Evolutionary conservation across 768 basidiomycete genomes (phyloP).

Genomic region (Boletus huronensis): DNA sequence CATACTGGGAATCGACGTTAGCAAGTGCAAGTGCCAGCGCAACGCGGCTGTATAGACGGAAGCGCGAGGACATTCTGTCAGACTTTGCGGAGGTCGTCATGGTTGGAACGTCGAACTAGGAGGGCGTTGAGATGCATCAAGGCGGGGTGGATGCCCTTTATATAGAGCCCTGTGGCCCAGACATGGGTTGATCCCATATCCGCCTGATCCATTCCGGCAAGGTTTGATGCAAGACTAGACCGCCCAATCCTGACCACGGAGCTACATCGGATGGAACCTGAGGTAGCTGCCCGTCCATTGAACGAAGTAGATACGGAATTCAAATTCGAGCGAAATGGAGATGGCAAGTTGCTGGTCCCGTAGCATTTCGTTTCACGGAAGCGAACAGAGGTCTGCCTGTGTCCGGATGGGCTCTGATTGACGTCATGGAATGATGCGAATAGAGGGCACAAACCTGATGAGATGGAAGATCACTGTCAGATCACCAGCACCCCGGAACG

Average conservation of each 20-base stretch:
- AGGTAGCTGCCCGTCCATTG: too few species aligned
- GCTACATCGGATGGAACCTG: background rate
- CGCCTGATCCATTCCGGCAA: background rate
- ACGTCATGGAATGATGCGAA: background rate
- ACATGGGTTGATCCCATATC: background rate
- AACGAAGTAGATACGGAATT: background rate
- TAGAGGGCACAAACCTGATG: background rate
- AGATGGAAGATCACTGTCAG: too few species aligned
- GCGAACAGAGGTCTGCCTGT: background rate
- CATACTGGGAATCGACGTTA: background rate
- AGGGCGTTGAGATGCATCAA: background rate
- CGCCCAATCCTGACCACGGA: background rate
- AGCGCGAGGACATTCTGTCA: background rate
- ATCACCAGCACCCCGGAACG: background rate
- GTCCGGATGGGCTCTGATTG: background rate
- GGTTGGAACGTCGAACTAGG: background rate
- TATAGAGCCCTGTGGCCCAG: background rate
- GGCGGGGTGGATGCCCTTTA: background rate
- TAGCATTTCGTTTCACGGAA: background rate
- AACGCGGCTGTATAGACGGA: background rate
- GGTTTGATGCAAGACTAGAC: background rate
- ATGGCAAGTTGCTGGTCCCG: background rate
- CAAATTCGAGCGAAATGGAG: background rate
- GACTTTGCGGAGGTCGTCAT: background rate
- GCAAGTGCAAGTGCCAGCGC: background rate